Evolutionary conservation across 495 filamentous ascomycete genomes (phyloP).

Genomic region (Tetracladium setigerum): DNA sequence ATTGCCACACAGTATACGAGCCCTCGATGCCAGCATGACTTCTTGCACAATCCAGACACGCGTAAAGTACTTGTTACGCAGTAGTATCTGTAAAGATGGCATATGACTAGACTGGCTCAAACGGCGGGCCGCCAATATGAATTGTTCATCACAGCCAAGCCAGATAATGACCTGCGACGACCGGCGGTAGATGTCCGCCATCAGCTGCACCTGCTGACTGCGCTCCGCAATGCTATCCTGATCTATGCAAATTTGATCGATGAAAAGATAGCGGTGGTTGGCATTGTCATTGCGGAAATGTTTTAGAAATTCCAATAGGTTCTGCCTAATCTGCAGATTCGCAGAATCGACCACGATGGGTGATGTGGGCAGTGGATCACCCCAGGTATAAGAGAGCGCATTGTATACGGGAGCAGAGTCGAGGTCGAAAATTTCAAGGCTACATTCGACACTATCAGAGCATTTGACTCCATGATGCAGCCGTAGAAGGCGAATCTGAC

Average conservation of each 20-base stretch:
- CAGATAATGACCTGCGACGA: conserved; percentile 4
- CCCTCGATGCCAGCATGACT: conserved; percentile 9
- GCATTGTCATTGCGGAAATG: no score
- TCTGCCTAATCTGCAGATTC: no score
- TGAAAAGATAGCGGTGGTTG: conserved; percentile 9
- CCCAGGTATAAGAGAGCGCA: conserved; percentile 7
- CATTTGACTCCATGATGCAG: no score
- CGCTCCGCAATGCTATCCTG: conserved; percentile 8
- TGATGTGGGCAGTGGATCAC: conserved; percentile 10
- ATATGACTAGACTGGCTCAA: no score
- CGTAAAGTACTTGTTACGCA: no score
- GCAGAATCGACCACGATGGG: no score
- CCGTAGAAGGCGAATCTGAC: no score
- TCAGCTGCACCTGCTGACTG: conserved; percentile 6
- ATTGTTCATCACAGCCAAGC: conserved; percentile 1
- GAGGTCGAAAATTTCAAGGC: conserved; percentile 2
- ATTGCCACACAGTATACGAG: no score
- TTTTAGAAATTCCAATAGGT: no score
- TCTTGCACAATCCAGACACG: conserved; percentile 18
- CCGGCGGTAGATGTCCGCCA: conserved; percentile 10
- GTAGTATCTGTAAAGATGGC: no score
- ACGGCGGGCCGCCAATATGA: no score
- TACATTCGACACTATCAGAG: conserved; percentile 1
- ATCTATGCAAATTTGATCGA: conserved; percentile 15
- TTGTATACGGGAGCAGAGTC: neutral